Evolutionary conservation across 1,284 basidiomycete genomes (phyloP).

Genomic region (Ustilago vetiveriae): DNA sequence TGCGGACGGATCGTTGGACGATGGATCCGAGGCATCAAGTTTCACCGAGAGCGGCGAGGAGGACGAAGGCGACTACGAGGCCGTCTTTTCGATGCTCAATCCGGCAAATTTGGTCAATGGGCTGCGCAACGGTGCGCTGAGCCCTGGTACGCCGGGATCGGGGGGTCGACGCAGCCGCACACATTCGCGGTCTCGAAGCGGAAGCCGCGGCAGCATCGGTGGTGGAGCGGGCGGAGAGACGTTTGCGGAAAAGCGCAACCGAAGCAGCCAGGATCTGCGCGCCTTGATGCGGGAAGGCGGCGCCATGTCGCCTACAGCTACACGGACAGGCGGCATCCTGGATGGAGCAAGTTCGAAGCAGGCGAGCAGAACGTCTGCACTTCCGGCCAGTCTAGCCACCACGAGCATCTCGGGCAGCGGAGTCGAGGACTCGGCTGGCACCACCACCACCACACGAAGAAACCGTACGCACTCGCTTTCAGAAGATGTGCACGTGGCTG

Average conservation of each 20-base stretch:
- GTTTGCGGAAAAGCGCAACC: conserved; percentile 60
- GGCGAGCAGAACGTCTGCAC: conserved; percentile 22
- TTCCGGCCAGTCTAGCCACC: conserved; percentile 25
- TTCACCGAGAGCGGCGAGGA: conserved; percentile 47
- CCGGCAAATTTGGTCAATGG: conserved; percentile 28
- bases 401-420: conserved; percentile 26
- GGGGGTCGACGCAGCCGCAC: conserved; percentile 32
- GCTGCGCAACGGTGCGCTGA: conserved; percentile 31
- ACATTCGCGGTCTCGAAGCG: conserved; percentile 53
- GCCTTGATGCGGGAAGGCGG: conserved; percentile 53
- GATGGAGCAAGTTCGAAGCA: conserved; percentile 24
- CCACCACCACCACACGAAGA: conserved; percentile 23
- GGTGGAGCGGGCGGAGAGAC: conserved; percentile 43
- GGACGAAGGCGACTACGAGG: conserved; percentile 64
- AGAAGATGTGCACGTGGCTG: conserved; percentile 44
- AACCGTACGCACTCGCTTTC: conserved; percentile 50
- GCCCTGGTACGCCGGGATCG: conserved; percentile 43
- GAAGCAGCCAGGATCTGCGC: conserved; percentile 54
- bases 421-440: conserved; percentile 1
- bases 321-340: conserved; percentile 15
- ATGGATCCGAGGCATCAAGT: conserved; percentile 38
- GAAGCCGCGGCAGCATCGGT: conserved; percentile 40
- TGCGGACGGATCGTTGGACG: conserved; percentile 36
- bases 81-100: conserved; percentile 61
- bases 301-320: conserved; percentile 47